phyloP scores from a whole-genome alignment of 352 stramenopile genomes.

The Phytophthora pinifolia region DNA sequence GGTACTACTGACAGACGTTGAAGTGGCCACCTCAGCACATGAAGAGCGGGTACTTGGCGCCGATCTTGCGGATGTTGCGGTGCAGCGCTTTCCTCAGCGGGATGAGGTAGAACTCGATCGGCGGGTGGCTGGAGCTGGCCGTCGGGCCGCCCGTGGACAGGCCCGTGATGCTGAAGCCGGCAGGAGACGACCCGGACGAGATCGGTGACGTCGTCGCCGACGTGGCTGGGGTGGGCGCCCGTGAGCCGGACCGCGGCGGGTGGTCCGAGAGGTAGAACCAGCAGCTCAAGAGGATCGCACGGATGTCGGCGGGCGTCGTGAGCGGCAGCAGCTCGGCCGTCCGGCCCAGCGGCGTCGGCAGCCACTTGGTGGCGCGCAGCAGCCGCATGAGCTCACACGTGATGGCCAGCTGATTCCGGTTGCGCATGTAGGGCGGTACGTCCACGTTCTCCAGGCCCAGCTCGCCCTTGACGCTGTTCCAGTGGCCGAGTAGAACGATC shows the following conservation, averaged over 20 bases:
- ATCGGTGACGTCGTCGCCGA: constrained; percentile 47
- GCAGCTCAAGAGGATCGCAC: constrained; percentile 77
- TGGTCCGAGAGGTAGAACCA: constrained; percentile 86
- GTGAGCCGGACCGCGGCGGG: constrained; percentile 39
- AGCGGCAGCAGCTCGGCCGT: constrained; percentile 66
- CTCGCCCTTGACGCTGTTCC: constrained; percentile 82
- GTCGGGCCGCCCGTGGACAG: constrained; percentile 19
- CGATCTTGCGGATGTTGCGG: constrained; percentile 74
- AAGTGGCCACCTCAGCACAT: constrained; percentile 44
- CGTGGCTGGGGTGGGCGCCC: constrained; percentile 40
- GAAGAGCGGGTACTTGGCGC: constrained; percentile 72
- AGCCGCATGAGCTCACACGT: constrained; percentile 69
- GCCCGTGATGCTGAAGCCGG: constrained; percentile 28
- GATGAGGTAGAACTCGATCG: constrained; percentile 78
- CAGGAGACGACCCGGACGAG: constrained; percentile 47
- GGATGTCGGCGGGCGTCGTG: constrained; percentile 69
- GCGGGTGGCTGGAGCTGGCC: constrained; percentile 32
- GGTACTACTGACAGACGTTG: too few relatives aligned
- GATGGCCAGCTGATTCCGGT: constrained; percentile 65
- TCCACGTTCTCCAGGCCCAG: constrained; percentile 65
- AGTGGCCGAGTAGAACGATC: constrained; percentile 75
- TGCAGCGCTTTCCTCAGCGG: constrained; percentile 76
- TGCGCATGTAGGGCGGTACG: constrained; percentile 82
- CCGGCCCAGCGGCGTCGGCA: constrained; percentile 52
- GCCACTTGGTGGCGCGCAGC: constrained; percentile 54